Evolutionary conservation across 2,329 filamentous ascomycete species (phyloP), one percentile per base, ranked within the genome.

Genomic region (Beauveria scarabaeidicola): DNA sequence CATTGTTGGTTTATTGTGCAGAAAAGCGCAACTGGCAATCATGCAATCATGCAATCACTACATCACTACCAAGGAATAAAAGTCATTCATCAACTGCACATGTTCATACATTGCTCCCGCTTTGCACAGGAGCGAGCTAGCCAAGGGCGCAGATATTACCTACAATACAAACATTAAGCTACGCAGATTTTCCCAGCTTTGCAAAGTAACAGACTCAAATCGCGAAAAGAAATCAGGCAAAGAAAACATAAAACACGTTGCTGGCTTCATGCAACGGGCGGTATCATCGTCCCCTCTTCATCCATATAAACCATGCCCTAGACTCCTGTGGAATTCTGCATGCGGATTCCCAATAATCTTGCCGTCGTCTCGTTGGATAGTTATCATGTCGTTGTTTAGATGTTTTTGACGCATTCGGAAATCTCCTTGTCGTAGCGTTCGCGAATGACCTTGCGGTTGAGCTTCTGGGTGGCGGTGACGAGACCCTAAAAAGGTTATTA

Each of bases 391-490:
- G 23, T 59, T 29, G 29, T 56, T 50, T 51, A 51, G 15, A 32
- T 44, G 53, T 51, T 64, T 70, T 75, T 73, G 57, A 76, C 66
- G 60, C 69, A 70, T 47, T 73, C 72, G n/a, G 74, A 67, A 56
- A 85, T 83, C 58, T 83, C 74, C 67, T 76, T 74, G 66, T 75
- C 74, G 68, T 81, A 84, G 55, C 71, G 73, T 41, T 79, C 76
- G 65, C 75, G 77, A 51, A 84, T 73, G 27, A 72, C 74, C 64
- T 78, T 75, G 61, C 82, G 76, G 73, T 85, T 83, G 46, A 84
- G 73, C 71, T 85, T 85, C 63, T 83, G 79, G 7, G 82, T 85
- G n/a, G 81, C 82, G 36, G 82, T 85, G 32, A 84, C 81, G 29
- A 84, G 74, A 2, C 81, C 81, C 81, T 84, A 60, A 32, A 15